These are phyloP conservation scores for Paramecium octaurelia DNA, from an alignment of 73 alveolate species.

Conservation along the genomic window DNA sequence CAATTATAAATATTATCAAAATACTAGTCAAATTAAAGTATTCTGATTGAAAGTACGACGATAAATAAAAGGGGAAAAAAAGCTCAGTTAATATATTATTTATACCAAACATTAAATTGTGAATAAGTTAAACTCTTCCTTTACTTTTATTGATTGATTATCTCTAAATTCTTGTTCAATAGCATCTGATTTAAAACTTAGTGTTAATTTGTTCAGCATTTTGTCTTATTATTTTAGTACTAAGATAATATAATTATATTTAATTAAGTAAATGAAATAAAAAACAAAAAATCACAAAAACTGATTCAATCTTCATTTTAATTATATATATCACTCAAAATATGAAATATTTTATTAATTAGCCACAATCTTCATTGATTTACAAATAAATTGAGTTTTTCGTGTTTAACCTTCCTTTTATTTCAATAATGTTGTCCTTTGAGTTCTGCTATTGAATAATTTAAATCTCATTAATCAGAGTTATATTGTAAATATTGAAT, in stretches of 20 bases:
- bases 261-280: neutral
- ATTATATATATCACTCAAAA: neutral
- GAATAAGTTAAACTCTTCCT: neutral
- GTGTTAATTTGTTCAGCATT: neutral
- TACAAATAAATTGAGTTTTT: neutral
- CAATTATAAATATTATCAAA: neutral
- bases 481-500: neutral
- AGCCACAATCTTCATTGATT: neutral
- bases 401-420: neutral
- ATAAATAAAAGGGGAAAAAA: neutral
- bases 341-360: neutral
- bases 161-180: neutral
- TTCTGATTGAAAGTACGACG: neutral
- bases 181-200: neutral
- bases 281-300: neutral
- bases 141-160: neutral
- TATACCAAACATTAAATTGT: neutral
- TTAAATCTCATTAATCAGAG: neutral
- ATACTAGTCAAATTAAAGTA: neutral
- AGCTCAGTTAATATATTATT: neutral
- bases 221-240: neutral
- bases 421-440: neutral
- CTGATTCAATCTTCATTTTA: neutral
- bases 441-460: neutral
- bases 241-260: neutral